Evolutionary conservation across 140 eudicot species (phyloP), one percentile per base, ranked within the genome.

Genomic region (Anethum foeniculum): DNA sequence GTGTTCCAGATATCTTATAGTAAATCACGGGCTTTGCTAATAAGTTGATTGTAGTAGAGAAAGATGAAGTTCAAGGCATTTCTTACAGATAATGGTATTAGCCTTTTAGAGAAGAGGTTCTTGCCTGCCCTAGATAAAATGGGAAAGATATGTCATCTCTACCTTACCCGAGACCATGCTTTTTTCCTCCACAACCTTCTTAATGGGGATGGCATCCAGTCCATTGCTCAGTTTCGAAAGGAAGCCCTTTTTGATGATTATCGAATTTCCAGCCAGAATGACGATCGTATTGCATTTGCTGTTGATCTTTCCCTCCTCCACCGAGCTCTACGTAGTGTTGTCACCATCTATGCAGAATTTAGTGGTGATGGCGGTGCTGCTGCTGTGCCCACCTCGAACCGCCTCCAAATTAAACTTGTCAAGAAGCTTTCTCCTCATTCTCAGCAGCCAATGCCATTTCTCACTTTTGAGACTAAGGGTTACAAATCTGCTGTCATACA

Each of bases 41-140:
- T 3, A 2, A 27, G 54, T 28, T 28, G 27, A 48, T 25, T 14
- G 11, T 27, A 28, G 15, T 48, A 51, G 83, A 28, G 69, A 68
- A 78, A 60, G 51, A 94, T 94, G 99, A 94, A 94, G 81, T 94
- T 94, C 88, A 94, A 94, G 86, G 99, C 99, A 32, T 89, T 89
- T 85, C 88, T 94, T 39, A 92, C 96, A 1, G 97, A 92, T 52
- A 87, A 88, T 77, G 99, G 99, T 25, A 85, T 90, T 62, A 85
- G 81, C 82, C 95, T 94, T 28, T 41, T 94, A 60, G 99, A 94
- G 86, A 94, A 86, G 81, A 80, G 97, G 23, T 88, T 94, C 85
- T 85, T 94, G 72, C 97, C 90, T 54, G 93, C 99, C 68, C 85
- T 94, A 39, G 97, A 92, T 79, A 94, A 94, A 84, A 89, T 90